phyloP scores from a whole-genome alignment of 2,329 filamentous ascomycete genomes.

The Pseudovirgaria hyperparasitica region DNA sequence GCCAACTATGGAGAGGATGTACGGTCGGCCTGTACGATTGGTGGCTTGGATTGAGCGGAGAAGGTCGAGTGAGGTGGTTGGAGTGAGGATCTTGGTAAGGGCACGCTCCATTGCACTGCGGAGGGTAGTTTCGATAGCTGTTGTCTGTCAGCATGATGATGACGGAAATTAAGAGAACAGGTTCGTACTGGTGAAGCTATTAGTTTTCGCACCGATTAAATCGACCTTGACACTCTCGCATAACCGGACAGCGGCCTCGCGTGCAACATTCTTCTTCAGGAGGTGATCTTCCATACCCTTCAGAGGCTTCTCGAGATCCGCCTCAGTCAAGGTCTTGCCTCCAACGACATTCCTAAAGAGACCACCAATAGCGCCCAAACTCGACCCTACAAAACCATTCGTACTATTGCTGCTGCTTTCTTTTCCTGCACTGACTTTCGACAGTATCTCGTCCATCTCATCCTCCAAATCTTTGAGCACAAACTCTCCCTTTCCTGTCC shows the following conservation, averaged over 20 bases:
- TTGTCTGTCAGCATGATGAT: conserved; percentile 2
- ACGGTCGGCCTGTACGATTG: conserved; percentile 54
- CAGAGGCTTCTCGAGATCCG: conserved; percentile 82
- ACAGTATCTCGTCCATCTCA: conserved; percentile 81
- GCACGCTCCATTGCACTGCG: conserved; percentile 83
- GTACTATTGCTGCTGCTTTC: conserved; percentile 12
- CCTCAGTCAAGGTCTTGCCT: conserved; percentile 79
- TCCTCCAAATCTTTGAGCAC: conserved; percentile 87
- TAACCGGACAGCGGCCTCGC: conserved; percentile 81
- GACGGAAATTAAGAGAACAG: neutral
- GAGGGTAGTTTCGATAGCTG: conserved; percentile 66
- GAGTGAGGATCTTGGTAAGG: conserved; percentile 87
- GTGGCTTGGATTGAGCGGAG: conserved; percentile 81
- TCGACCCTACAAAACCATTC: conserved; percentile 59
- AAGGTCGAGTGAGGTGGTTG: conserved; percentile 86
- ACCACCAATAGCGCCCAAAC: conserved; percentile 71
- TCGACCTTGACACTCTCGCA: conserved; percentile 88
- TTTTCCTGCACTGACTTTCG: conserved; percentile 55
- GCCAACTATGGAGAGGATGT: conserved; percentile 95
- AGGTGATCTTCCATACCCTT: conserved; percentile 95
- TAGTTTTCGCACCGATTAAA: conserved; percentile 80
- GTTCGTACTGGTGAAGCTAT: conserved; percentile 62
- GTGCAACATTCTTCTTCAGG: conserved; percentile 88
- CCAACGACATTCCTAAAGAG: conserved; percentile 92
- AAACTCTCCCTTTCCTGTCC: conserved; percentile 80